Evolutionary conservation across 2,329 filamentous ascomycete genomes (phyloP), one percentile per base, ranked within the genome.

Genomic region (Talaromyces sp.): DNA sequence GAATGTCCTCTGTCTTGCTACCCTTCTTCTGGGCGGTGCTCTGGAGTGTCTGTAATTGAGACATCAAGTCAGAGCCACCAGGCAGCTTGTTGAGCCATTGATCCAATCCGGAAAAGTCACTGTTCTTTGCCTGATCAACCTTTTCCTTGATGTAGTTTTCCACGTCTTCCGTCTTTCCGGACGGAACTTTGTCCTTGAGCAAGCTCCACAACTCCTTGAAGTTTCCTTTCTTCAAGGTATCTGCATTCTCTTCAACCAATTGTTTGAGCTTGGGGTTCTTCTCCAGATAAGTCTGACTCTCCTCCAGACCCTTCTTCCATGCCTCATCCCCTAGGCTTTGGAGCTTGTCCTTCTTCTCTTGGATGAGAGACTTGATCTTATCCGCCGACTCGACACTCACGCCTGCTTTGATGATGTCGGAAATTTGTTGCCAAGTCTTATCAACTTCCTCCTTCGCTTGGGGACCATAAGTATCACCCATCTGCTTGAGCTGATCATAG

Each of bases 341-440:
- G n/a, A 57, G 54, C 21, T 57, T 57, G 6, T 42, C n/a, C 37
- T 56, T 42, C 54, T 57, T 57, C 1, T 57, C 54, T 42, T 57
- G 31, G 23, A 57, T 57, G 31, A 42, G 33, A 57, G 54, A 40
- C 35, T 12, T 57, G 33, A 57, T 28, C 21, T 57, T 37, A 5
- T 57, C 54, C 21, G 54, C 54, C n/a, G 54, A 57, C 16, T 57
- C 16, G 14, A 57, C 35, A 42, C 54, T 57, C 35, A 42, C 37
- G 23, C 54, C 54, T n/a, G 21, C 35, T 8, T 57, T 57, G 5
- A 57, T 57, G 37, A 57, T 57, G 37, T 37, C 35, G 6, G 54
- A 57, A 9, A 42, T 57, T 31, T 57, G 54, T 18, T 31, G 54
- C 54, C 54, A 57, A n/a, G 54, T 57, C 35, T 57, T 40, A 28